These are phyloP conservation scores for Trichaptum fuscoviolaceum DNA, from an alignment of 768 basidiomycete species.

Conservation along the genomic window DNA sequence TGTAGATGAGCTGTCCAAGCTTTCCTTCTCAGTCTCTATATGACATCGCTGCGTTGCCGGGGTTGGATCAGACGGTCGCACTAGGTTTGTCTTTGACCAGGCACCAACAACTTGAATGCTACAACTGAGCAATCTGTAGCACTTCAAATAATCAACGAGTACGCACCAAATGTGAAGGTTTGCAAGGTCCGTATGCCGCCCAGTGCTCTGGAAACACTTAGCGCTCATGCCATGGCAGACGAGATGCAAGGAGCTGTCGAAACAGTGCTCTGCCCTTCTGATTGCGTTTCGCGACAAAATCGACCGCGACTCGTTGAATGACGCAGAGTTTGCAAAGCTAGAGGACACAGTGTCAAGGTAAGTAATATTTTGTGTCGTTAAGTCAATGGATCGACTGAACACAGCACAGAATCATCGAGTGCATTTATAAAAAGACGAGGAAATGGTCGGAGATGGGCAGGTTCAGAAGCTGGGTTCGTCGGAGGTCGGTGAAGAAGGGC, in stretches of 20 bases:
- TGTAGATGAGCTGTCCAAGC: background rate
- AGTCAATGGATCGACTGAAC: background rate
- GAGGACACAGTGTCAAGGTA: background rate
- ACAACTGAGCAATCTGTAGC: background rate
- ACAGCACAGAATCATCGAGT: background rate
- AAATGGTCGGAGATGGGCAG: background rate
- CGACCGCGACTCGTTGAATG: background rate
- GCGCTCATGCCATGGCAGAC: background rate
- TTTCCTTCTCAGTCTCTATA: background rate
- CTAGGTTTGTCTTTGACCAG: background rate
- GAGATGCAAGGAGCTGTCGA: background rate
- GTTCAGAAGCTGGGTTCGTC: background rate
- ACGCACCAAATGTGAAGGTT: background rate
- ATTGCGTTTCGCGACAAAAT: background rate
- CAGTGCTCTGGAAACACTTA: background rate
- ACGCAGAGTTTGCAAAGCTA: background rate
- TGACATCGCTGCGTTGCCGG: background rate
- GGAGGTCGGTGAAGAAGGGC: background rate
- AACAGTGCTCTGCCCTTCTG: background rate
- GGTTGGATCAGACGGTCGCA: background rate
- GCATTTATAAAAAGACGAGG: background rate
- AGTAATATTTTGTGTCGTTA: background rate
- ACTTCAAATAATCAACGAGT: background rate
- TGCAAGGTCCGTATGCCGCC: background rate
- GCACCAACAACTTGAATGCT: background rate